A percentile compares a stretch with the other conserved stretches of the same genome.
phyloP scores from a whole-genome alignment of 345 rosid genomes.

The Salix dunnii region DNA sequence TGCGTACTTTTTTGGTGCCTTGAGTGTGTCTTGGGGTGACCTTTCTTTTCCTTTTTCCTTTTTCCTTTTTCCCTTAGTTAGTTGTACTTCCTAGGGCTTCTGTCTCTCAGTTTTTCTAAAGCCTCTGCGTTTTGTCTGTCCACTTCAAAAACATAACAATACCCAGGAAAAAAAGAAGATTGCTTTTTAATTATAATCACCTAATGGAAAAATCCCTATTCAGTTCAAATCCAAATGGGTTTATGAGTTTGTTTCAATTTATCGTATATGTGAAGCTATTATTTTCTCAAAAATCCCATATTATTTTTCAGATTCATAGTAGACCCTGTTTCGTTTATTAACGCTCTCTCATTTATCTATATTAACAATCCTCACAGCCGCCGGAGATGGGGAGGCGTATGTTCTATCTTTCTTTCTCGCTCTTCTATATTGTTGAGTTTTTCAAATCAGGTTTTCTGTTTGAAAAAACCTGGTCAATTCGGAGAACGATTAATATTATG shows the following conservation, averaged over 20 bases:
- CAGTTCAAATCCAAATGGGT: constrained; percentile 31
- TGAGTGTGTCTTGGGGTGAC: background rate
- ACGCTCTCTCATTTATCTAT: background rate
- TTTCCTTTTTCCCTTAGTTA: too few relatives aligned
- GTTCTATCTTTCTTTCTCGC: constrained; percentile 9
- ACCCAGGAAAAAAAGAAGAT: background rate
- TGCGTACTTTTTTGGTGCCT: background rate
- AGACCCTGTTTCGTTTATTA: constrained; percentile 34
- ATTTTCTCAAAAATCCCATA: constrained; percentile 11
- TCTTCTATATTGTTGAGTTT: background rate
- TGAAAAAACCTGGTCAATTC: background rate
- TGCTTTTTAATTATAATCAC: background rate
- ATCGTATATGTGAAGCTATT: constrained; percentile 28
- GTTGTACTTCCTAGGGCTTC: too few relatives aligned
- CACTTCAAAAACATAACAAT: background rate
- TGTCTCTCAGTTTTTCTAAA: too few relatives aligned
- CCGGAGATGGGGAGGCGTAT: constrained; percentile 72
- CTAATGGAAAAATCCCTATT: constrained; percentile 61
- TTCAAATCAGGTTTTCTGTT: background rate
- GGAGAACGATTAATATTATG: too few relatives aligned
- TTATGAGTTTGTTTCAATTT: constrained; percentile 21
- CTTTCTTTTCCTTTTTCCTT: too few relatives aligned
- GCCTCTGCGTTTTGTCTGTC: too few relatives aligned
- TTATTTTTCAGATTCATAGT: constrained; percentile 33
- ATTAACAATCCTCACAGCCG: constrained; percentile 13